These are phyloP conservation scores for Vitis rupestris DNA, from an alignment of 164 flowering plant species.

Conservation along the genomic window DNA sequence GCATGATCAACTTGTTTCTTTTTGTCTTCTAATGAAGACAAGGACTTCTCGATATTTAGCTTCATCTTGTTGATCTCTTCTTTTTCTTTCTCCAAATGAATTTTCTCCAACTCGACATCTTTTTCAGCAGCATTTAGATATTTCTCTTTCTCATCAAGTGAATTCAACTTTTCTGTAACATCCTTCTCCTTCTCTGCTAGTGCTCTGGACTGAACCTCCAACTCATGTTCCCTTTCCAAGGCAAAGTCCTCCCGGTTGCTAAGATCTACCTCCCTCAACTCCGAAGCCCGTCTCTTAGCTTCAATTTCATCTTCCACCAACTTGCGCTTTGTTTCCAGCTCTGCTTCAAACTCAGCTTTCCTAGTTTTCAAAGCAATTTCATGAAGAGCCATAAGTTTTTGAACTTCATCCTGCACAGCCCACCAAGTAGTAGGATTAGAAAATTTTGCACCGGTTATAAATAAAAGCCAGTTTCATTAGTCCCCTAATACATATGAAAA, in stretches of 20 bases:
- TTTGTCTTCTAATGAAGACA: slow-evolving; percentile 47
- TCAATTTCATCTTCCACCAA: slow-evolving; percentile 74
- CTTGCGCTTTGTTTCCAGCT: slow-evolving; percentile 53
- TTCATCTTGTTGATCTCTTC: slow-evolving; percentile 46
- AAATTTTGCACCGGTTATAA: not conserved
- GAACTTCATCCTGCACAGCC: slow-evolving; percentile 55
- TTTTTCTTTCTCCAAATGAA: slow-evolving; percentile 49
- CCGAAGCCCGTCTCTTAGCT: slow-evolving; percentile 69
- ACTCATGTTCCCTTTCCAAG: slow-evolving; percentile 60
- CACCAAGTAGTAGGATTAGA: slow-evolving; percentile 4
- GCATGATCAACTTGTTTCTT: slow-evolving; percentile 52
- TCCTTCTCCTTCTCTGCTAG: slow-evolving; percentile 63
- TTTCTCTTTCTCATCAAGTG: slow-evolving; percentile 61
- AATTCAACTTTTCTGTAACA: slow-evolving; percentile 34
- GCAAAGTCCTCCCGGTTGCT: slow-evolving; percentile 58
- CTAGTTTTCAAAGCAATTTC: slow-evolving; percentile 49
- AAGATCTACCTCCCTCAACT: slow-evolving; percentile 77
- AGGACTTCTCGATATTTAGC: slow-evolving; percentile 45
- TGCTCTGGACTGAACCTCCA: slow-evolving; percentile 45
- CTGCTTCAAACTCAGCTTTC: slow-evolving; percentile 61
- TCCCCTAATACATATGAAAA: not conserved
- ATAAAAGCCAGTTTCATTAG: not conserved
- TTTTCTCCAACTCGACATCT: slow-evolving; percentile 44
- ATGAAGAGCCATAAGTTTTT: slow-evolving; percentile 47
- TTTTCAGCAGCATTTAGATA: slow-evolving; percentile 40